Evolutionary conservation across 2,329 filamentous ascomycete species (phyloP), one percentile per base, ranked within the genome.

Genomic region (Waltergamsia citrina): DNA sequence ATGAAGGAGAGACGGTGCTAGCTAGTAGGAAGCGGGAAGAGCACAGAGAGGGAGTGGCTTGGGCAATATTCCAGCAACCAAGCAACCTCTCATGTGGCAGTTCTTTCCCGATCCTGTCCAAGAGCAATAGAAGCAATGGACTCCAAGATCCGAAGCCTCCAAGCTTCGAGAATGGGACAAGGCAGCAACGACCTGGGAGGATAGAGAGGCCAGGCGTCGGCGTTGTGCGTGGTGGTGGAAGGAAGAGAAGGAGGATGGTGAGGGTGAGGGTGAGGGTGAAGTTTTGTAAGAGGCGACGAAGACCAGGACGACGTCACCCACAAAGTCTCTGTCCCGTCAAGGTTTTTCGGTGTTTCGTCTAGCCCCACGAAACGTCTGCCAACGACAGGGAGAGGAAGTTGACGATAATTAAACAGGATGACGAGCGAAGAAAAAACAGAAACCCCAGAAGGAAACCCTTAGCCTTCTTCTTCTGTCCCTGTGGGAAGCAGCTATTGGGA

Each of bases 11-110:
- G 24, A 28, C 7, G 15, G 26, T 15, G 19, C 31, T 24, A 33
- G n/a, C 5, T 15, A 21, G 7, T 11, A 23, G 20, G 39, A 17
- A 31, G 42, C 39, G 34, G 32, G 40, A 42, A 35, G 25, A 15
- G 22, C n/a, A 23, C 26, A 29, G 38, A 33, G 38, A 32, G 37
- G 37, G 17, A 37, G 21, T 26, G 31, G 44, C 51, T 51, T 46
- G 47, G 50, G 56, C 55, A 56, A 56, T 59, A 56, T 59, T 59
- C 53, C 56, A 59, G 56, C 56, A 59, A 57, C 52, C 48, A 41
- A 31, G 35, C 15, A 28, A 11, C n/a, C n/a, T 15, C 12, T 29
- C 33, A 18, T 34, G 22, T 19, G 15, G 17, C 33, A 24, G 18
- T 18, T n/a, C n/a, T n/a, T n/a, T n/a, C n/a, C n/a, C n/a, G n/a